Percentiles rank a stretch among this genome's conserved stretches.
Evolutionary conservation across 2,329 filamentous ascomycete species (phyloP).

Genomic region (Calonectria fujianensis): DNA sequence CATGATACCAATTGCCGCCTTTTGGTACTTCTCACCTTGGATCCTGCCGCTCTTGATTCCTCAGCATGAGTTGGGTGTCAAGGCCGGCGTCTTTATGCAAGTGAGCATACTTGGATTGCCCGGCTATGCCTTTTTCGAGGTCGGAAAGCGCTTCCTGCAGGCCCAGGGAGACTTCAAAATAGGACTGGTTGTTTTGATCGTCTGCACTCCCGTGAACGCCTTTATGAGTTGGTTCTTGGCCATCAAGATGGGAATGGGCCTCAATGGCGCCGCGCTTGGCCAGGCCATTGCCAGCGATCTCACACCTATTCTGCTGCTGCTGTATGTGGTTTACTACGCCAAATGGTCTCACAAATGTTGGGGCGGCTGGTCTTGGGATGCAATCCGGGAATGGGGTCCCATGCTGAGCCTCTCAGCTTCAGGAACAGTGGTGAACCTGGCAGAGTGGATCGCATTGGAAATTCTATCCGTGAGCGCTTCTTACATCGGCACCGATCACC

Average conservation of each 20-base stretch:
- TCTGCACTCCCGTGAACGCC: constrained; percentile 70
- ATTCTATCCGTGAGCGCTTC: constrained; percentile 67
- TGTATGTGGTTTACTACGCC: constrained; percentile 66
- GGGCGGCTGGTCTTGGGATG: constrained; percentile 63
- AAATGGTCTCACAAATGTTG: constrained; percentile 56
- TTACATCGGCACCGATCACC: constrained; percentile 64
- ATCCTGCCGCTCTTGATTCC: constrained; percentile 67
- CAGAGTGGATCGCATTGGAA: constrained; percentile 66
- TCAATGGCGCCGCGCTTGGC: constrained; percentile 70
- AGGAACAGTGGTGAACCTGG: constrained; percentile 63
- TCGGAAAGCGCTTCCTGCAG: constrained; percentile 72
- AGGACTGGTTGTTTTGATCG: constrained; percentile 66
- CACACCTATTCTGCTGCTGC: constrained; percentile 66
- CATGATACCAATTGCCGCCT: constrained; percentile 67
- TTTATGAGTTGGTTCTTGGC: constrained; percentile 70
- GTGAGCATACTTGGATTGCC: constrained; percentile 70
- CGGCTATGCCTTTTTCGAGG: constrained; percentile 73
- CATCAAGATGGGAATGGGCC: constrained; percentile 64
- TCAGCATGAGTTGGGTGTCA: constrained; percentile 67
- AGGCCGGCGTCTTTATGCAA: constrained; percentile 70
- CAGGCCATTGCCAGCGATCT: constrained; percentile 69
- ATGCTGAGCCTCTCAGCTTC: constrained; percentile 63
- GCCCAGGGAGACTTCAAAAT: constrained; percentile 72
- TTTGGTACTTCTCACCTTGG: constrained; percentile 70
- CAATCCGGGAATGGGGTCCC: constrained; percentile 63